Percentiles rank a stretch among this genome's conserved stretches.
These are phyloP conservation scores for Xylaria grammica DNA, from an alignment of 495 filamentous ascomycete species.

Conservation along the genomic window DNA sequence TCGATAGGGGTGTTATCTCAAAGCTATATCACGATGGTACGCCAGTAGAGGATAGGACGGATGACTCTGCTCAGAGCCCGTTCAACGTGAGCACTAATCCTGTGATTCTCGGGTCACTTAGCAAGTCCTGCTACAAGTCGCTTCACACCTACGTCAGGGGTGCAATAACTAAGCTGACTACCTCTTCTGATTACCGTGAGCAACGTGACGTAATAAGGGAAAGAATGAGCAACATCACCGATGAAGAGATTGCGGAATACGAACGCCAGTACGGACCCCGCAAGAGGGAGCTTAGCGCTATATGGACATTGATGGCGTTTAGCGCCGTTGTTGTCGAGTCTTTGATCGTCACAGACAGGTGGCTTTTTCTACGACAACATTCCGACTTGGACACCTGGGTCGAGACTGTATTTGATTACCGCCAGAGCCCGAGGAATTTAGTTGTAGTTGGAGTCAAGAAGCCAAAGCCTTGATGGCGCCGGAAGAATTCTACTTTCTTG, in stretches of 20 bases:
- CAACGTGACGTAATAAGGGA: conserved; percentile 61
- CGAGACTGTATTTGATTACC: conserved; percentile 89
- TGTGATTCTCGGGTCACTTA: conserved; percentile 83
- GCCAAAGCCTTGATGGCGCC: conserved; percentile 17
- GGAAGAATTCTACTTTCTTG: background rate
- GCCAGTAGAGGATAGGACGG: conserved; percentile 35
- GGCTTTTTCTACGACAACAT: conserved; percentile 86
- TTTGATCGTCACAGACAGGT: conserved; percentile 88
- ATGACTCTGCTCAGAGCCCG: conserved; percentile 48
- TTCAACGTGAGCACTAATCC: conserved; percentile 66
- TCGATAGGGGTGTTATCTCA: conserved; percentile 76
- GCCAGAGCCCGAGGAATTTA: conserved; percentile 84
- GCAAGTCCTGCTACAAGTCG: conserved; percentile 77
- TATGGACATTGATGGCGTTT: conserved; percentile 96
- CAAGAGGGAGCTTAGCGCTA: conserved; percentile 81
- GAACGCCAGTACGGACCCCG: conserved; percentile 63
- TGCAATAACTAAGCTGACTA: conserved; percentile 74
- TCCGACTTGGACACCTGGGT: conserved; percentile 78
- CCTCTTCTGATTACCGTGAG: conserved; percentile 58
- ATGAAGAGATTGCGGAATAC: conserved; percentile 75
- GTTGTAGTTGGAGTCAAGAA: conserved; percentile 89
- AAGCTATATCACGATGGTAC: conserved; percentile 56
- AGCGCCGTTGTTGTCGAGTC: conserved; percentile 87
- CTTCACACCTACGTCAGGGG: conserved; percentile 81
- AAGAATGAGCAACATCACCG: conserved; percentile 67